A percentile compares a stretch with the other conserved stretches of the same genome.
These are phyloP conservation scores for Miscanthus lutarioriparius DNA, from an alignment of 176 grass and related monocot genomes.

Conservation along the genomic window DNA sequence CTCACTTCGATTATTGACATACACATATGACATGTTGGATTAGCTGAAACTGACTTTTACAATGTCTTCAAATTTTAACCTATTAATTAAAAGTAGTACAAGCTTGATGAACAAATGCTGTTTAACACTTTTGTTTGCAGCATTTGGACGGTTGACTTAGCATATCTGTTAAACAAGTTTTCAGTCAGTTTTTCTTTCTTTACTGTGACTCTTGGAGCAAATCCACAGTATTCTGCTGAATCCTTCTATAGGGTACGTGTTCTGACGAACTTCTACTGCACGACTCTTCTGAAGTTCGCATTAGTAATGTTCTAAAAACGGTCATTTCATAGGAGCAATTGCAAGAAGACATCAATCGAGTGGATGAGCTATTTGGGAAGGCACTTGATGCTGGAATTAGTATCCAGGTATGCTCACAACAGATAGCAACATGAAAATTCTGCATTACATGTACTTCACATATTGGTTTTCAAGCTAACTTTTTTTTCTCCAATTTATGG, in stretches of 20 bases:
- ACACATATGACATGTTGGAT: background rate
- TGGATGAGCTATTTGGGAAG: slow-evolving; percentile 75
- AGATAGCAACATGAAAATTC: slow-evolving; percentile 8
- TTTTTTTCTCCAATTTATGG: slow-evolving; percentile 33
- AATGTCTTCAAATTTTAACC: background rate
- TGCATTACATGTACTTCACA: background rate
- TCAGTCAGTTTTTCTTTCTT: slow-evolving; percentile 85
- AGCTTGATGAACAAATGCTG: slow-evolving; percentile 1
- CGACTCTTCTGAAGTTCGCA: slow-evolving; percentile 5
- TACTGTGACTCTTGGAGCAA: slow-evolving; percentile 89
- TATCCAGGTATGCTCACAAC: slow-evolving; percentile 72
- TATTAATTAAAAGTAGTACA: background rate
- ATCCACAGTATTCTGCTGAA: slow-evolving; percentile 82
- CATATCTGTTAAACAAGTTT: slow-evolving; percentile 82
- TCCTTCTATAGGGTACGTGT: slow-evolving; percentile 77
- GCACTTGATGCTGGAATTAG: slow-evolving; percentile 84
- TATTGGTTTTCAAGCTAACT: slow-evolving; percentile 32
- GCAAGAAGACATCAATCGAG: slow-evolving; percentile 85
- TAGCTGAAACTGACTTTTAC: background rate
- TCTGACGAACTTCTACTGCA: background rate
- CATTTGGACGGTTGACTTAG: slow-evolving; percentile 91
- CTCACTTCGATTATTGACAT: background rate
- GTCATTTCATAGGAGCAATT: slow-evolving; percentile 73
- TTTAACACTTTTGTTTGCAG: slow-evolving; percentile 40
- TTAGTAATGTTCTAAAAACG: slow-evolving; percentile 22